Conservation (phyloP, 805 yeast genomes). For the Candida rishiriensis region DNA sequence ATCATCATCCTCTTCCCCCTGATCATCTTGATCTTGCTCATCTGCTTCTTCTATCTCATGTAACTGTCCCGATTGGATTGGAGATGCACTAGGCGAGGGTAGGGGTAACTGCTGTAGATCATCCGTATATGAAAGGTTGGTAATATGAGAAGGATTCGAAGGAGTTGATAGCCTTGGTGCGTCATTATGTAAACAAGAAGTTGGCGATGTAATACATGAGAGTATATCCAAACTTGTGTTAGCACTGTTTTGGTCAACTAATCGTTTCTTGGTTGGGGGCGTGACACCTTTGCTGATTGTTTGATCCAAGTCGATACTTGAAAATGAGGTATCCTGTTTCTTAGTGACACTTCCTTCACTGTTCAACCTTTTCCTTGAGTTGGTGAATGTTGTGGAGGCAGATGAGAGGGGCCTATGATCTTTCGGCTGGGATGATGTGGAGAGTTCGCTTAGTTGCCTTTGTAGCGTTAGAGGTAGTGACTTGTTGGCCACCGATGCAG, state of each 20-base stretch:
- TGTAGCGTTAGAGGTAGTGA: background rate
- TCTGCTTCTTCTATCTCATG: conserved; percentile 14
- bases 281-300: conserved; percentile 9
- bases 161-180: conserved; percentile 12
- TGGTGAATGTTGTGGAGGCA: background rate
- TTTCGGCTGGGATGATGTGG: background rate
- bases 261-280: conserved; percentile 19
- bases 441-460: background rate
- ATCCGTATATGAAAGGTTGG: conserved; percentile 8
- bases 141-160: conserved; percentile 6
- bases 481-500: background rate
- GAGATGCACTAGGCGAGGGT: conserved; percentile 68
- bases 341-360: conserved; percentile 8
- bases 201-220: conserved; percentile 13
- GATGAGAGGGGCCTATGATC: background rate
- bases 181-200: conserved; percentile 12
- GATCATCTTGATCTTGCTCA: conserved; percentile 18
- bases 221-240: background rate
- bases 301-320: no score
- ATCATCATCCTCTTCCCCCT: conserved; percentile 3
- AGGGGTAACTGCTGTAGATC: conserved; percentile 46
- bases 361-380: conserved; percentile 16
- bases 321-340: conserved; percentile 7
- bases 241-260: conserved; percentile 10
- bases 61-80: conserved; percentile 33